These are phyloP conservation scores for Coemansia sp. DNA, from an alignment of 192 early-diverging fungal genomes.

Conservation along the genomic window DNA sequence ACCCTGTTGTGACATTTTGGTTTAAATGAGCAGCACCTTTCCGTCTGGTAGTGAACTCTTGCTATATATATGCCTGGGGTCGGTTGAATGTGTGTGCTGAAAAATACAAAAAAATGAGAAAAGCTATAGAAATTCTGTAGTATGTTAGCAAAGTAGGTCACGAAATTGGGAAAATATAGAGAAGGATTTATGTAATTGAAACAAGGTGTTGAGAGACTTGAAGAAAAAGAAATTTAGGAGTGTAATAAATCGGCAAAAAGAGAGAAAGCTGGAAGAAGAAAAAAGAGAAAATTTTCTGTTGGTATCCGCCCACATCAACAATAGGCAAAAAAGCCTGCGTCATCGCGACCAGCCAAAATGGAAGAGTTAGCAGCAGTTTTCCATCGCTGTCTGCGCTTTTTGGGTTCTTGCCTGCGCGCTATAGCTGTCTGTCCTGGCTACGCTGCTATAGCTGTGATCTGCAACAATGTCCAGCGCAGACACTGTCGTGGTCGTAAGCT, in stretches of 20 bases:
- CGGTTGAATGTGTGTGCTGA: neutral
- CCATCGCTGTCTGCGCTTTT: conserved; percentile 19
- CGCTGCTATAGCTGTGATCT: neutral
- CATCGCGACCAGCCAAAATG: neutral
- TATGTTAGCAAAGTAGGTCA: too few relatives aligned
- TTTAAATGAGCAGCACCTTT: neutral
- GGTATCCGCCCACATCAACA: neutral
- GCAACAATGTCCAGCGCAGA: neutral
- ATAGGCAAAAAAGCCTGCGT: neutral
- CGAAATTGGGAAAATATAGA: too few relatives aligned
- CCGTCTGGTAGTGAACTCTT: neutral
- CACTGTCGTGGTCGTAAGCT: too few relatives aligned
- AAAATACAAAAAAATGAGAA: too few relatives aligned
- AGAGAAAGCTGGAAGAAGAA: conserved; percentile 7
- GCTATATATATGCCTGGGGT: neutral
- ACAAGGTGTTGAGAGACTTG: neutral
- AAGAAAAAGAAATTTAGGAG: conserved; percentile 1
- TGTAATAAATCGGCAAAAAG: neutral
- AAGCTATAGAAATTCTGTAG: too few relatives aligned
- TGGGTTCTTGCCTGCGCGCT: neutral
- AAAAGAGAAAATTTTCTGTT: neutral
- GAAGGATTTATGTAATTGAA: too few relatives aligned
- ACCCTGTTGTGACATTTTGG: conserved; percentile 46
- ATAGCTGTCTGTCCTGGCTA: neutral
- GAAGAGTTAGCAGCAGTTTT: conserved; percentile 16